A percentile compares a stretch with the other conserved stretches of the same genome.
Conservation (phyloP, 2,329 filamentous ascomycete genomes). For the Phaeophleospora eucalypticola region DNA sequence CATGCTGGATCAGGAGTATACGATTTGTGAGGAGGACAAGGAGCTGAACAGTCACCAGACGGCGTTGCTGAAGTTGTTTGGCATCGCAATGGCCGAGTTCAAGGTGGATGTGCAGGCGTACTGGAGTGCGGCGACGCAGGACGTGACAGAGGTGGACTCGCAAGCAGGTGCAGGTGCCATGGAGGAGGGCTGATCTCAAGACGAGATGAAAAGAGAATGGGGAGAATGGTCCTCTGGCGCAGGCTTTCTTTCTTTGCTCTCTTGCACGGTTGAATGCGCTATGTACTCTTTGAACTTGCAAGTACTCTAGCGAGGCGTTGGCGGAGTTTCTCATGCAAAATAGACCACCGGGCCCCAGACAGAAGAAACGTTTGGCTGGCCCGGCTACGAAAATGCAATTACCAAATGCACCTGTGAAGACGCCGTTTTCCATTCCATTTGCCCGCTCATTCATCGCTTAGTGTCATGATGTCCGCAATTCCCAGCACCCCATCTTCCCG, state of each 20-base stretch:
- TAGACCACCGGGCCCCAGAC: slow-evolving; percentile 7
- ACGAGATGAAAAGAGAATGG: slow-evolving; percentile 6
- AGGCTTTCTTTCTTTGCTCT: slow-evolving; percentile 15
- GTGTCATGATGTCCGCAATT: slow-evolving; percentile 11
- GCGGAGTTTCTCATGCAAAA: slow-evolving; percentile 23
- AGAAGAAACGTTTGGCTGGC: slow-evolving; percentile 3
- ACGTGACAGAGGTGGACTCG: slow-evolving; percentile 32
- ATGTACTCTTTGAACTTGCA: slow-evolving; percentile 15
- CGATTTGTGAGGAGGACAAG: slow-evolving; percentile 80
- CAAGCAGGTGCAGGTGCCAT: slow-evolving; percentile 23
- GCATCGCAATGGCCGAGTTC: slow-evolving; percentile 87
- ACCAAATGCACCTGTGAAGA: slow-evolving; percentile 13
- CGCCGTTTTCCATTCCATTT: slow-evolving; percentile 16
- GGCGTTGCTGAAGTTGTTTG: slow-evolving; percentile 87
- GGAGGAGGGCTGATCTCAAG: slow-evolving; percentile 23
- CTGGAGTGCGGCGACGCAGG: slow-evolving; percentile 33
- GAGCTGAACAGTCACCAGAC: slow-evolving; percentile 87
- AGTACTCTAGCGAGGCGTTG: slow-evolving; percentile 31
- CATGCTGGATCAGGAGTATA: slow-evolving; percentile 67
- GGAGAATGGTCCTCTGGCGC: too few relatives aligned
- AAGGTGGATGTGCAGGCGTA: slow-evolving; percentile 69
- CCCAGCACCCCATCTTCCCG: too few relatives aligned
- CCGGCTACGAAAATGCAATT: slow-evolving; percentile 20
- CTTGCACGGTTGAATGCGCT: slow-evolving; percentile 22
- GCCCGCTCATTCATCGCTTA: slow-evolving; percentile 14